Percentiles rank a stretch among this genome's conserved stretches.
Conservation (phyloP, 1,284 basidiomycete genomes). For the Naganishia albida region DNA sequence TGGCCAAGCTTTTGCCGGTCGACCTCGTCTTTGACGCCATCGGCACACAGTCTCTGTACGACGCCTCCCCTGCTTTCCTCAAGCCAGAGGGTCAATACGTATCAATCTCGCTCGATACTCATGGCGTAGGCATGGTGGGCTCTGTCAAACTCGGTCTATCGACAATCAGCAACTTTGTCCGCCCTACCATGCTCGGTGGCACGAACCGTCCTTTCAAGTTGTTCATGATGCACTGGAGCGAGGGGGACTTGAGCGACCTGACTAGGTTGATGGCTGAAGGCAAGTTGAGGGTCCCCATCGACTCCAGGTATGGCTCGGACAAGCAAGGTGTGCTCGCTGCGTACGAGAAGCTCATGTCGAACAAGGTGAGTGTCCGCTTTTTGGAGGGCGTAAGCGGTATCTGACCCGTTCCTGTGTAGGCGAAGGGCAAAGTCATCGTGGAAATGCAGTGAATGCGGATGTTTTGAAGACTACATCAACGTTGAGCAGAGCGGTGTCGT, state of each 20-base stretch:
- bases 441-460: constrained; percentile 20
- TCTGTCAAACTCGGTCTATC: background rate
- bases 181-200: constrained; percentile 32
- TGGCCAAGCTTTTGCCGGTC: constrained; percentile 29
- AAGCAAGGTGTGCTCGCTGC: constrained; percentile 32
- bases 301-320: constrained; percentile 30
- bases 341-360: constrained; percentile 33
- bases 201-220: constrained; percentile 32
- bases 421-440: constrained; percentile 36
- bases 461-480: no score
- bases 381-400: background rate
- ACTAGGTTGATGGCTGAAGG: constrained; percentile 29
- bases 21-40: constrained; percentile 36
- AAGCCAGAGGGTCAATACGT: constrained; percentile 28
- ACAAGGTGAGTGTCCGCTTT: constrained; percentile 11
- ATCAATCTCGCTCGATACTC: constrained; percentile 24
- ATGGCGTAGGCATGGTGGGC: constrained; percentile 5
- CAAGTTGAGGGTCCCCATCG: constrained; percentile 31
- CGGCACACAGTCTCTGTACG: constrained; percentile 30
- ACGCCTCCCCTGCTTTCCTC: constrained; percentile 25
- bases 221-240: constrained; percentile 23
- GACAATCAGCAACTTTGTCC: constrained; percentile 18
- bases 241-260: constrained; percentile 14
- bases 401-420: constrained; percentile 14
- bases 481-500: no score